Base-by-base conservation (phyloP, 2,329 filamentous ascomycete species). In the Botrytis tulipae region DNA sequence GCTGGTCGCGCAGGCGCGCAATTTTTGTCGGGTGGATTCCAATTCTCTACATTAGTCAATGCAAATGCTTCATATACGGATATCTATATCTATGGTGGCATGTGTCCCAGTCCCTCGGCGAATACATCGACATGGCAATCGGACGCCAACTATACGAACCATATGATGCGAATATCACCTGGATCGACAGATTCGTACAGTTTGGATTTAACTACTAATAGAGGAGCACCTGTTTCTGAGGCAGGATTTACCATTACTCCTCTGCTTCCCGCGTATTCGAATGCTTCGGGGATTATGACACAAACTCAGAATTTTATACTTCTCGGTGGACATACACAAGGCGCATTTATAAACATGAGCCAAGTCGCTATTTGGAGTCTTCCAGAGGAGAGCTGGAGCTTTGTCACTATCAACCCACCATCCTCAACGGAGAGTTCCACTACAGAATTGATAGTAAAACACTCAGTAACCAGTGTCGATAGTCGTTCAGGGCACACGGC, bases 271-370 rank as follows among this genome's bases (percentile, higher is more conserved):
- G 91, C 92, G 1, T 90, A 89, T 77, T 90, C 91, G 32, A 92
- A 92, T 79, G 86, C 87, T 7, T 90, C 88, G 12, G 90, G 88
- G 4, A 85, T 86, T 4, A 84, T 91, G 59, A 91, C 90, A 7
- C 92, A 94, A 80, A 90, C 95, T 80, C 90, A 92, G 75, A 91
- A 91, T 78, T 95, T 93, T 77, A 89, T 97, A 20, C 83, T 98
- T 35, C 84, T 98, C 25, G 95, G 95, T 59, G 95, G 95, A 0
- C 94, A 98, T 80, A 97, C 94, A 0, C 86, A 89, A 77, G 83
- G 85, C 25, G 95, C 94, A 0, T 98, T 97, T 80, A 91, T 98
- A 83, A 97, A 98, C 81, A 98, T 97, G 92, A 97, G 93, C 73
- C 93, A 94, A 61, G 89, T 95, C 1, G 95, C 94, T 0, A 84